Evolutionary conservation across 805 yeast species (phyloP), one percentile per base, ranked within the genome.

Genomic region (Ogataea glucozyma): DNA sequence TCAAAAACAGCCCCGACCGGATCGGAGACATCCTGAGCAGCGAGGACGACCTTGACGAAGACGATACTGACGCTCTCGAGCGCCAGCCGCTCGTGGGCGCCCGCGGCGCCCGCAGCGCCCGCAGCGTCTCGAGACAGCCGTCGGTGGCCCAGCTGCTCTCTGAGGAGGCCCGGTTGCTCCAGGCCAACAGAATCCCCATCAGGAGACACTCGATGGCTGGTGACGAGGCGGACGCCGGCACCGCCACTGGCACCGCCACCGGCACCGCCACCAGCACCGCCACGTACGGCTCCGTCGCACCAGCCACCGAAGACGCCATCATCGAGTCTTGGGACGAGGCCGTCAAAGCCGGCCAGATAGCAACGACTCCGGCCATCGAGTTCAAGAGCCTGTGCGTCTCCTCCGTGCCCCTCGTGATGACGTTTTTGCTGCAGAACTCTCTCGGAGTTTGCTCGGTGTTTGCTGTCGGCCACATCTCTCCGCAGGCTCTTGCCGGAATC

Each of bases 391-490:
- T 78, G 38, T 24, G 65, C 16, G 52, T 57, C 29, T 73, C 71
- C 44, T 75, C 83, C 1, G 45, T 71, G 8, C 91, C 91, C 0
- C 63, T 85, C 52, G 70, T 83, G 14, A 65, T 81, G 38, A 84
- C 91, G 0, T 85, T 85, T 52, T 58, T 85, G 20, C 63, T 85
- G 46, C 89, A 85, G 58, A 81, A 83, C 58, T 83, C 89, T 0
- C 67, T 85, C 36, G 81, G 88, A 3, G 82, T 85, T 38, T 88
- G 89, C 12, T 81, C 88, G 1, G 85, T 85, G 24, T 84, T 85
- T 58, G 79, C 85, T 3, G 90, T 84, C 22, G 89, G 91, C 8
- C 78, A 81, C 51, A 70, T 85, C 40, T 90, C 91, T 2, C 75
- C 79, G 26, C 71, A 73, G 18, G 88, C 83, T 52, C 68, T 85